A percentile compares a stretch with the other conserved stretches of the same genome.
Conservation (phyloP, 768 basidiomycete genomes). For the Kockovaella imperatae region DNA sequence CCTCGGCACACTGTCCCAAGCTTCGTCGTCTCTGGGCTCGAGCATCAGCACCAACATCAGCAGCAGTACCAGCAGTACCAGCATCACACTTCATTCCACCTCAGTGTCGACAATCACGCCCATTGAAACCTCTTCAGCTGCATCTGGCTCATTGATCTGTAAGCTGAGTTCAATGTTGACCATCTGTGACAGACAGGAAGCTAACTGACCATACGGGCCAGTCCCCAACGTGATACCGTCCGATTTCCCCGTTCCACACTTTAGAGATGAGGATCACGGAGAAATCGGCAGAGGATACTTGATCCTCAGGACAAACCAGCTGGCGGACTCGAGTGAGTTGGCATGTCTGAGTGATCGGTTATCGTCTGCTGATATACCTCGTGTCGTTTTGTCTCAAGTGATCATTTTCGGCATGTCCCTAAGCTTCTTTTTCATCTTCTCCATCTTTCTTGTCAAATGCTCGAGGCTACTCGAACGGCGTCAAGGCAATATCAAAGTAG, state of each 20-base stretch:
- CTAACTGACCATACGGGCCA: too few relatives aligned
- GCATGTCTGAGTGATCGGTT: neutral
- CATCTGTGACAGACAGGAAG: too few relatives aligned
- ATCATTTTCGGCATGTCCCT: neutral
- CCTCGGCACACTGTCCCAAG: too few relatives aligned
- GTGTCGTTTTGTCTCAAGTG: neutral
- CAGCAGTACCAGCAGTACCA: too few relatives aligned
- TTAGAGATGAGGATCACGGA: neutral
- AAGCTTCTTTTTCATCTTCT: slow-evolving; percentile 5
- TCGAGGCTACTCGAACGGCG: slow-evolving; percentile 4
- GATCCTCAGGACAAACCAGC: slow-evolving; percentile 11
- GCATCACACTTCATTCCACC: too few relatives aligned
- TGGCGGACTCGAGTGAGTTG: slow-evolving; percentile 27
- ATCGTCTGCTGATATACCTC: neutral
- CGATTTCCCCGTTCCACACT: slow-evolving; percentile 24
- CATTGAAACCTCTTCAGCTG: too few relatives aligned
- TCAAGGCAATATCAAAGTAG: slow-evolving; percentile 5
- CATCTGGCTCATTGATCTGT: too few relatives aligned
- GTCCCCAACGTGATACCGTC: slow-evolving; percentile 23
- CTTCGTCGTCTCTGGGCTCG: too few relatives aligned
- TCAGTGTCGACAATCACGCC: too few relatives aligned
- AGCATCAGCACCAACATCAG: too few relatives aligned
- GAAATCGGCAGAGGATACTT: slow-evolving; percentile 9
- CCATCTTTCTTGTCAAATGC: slow-evolving; percentile 9
- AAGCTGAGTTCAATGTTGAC: too few relatives aligned